A percentile compares a stretch with the other conserved stretches of the same genome.
These are phyloP conservation scores for Dianthus caryophyllus DNA, from an alignment of 148 eudicot genomes.

Conservation along the genomic window DNA sequence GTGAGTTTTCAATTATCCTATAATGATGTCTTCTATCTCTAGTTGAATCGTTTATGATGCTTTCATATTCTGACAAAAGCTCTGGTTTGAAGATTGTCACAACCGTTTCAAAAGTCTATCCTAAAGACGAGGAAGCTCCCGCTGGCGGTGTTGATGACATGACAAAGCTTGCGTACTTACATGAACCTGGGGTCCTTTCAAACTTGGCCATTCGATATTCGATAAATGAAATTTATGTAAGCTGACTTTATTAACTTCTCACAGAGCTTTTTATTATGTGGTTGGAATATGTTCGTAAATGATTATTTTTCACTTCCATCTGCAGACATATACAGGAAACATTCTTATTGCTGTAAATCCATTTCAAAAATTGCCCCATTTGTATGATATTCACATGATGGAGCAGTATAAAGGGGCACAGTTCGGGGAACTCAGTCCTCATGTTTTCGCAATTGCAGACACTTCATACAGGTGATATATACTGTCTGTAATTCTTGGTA, in stretches of 20 bases:
- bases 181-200: conserved; percentile 95
- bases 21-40: neutral
- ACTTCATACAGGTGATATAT: conserved; percentile 69
- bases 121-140: conserved; percentile 95
- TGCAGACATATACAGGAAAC: conserved; percentile 94
- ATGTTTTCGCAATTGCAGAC: conserved; percentile 95
- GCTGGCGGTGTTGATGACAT: conserved; percentile 99
- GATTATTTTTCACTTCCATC: conserved; percentile 16
- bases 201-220: conserved; percentile 91
- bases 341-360: conserved; percentile 96
- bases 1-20: conserved; percentile 37
- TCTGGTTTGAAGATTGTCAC: conserved; percentile 55
- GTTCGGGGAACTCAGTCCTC: conserved; percentile 98
- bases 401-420: conserved; percentile 94
- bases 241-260: conserved; percentile 14
- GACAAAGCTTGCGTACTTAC: conserved; percentile 97
- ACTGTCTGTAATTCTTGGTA: neutral
- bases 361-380: conserved; percentile 94
- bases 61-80: conserved; percentile 12
- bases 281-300: conserved; percentile 9
- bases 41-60: neutral
- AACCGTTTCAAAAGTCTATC: conserved; percentile 72
- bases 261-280: neutral
- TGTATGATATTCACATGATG: conserved; percentile 98
- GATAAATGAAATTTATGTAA: conserved; percentile 95